Evolutionary conservation across 805 yeast genomes (phyloP).

Genomic region (Cyberlindnera euphorbiiphila): DNA sequence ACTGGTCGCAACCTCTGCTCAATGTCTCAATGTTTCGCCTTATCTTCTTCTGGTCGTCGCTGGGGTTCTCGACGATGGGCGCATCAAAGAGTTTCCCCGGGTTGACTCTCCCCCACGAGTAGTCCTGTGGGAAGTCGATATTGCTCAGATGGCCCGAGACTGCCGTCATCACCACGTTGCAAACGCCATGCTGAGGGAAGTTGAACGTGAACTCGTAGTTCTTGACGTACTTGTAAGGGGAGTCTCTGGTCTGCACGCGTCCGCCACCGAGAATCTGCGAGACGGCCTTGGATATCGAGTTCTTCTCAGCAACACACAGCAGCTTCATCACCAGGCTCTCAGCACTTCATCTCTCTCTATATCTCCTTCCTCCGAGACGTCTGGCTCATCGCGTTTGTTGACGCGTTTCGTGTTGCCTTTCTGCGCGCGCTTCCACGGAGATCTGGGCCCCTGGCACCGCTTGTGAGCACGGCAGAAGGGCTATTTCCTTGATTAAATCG

Average conservation of each 20-base stretch:
- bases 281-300: constrained; percentile 87
- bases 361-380: no score
- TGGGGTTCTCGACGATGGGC: constrained; percentile 44
- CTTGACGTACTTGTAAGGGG: constrained; percentile 59
- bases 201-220: constrained; percentile 74
- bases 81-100: constrained; percentile 71
- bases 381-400: no score
- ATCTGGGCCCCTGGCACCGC: no score
- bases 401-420: no score
- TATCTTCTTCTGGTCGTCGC: constrained; percentile 43
- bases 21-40: constrained; percentile 66
- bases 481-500: no score
- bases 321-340: no score
- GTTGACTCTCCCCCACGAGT: constrained; percentile 52
- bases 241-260: constrained; percentile 39
- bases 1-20: constrained; percentile 51
- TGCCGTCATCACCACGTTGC: constrained; percentile 86
- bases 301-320: constrained; percentile 95
- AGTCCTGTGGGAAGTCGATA: constrained; percentile 59
- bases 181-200: constrained; percentile 58
- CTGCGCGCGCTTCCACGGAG: no score
- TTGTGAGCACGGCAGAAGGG: no score
- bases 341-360: no score
- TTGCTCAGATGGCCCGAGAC: constrained; percentile 82
- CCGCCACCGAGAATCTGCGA: constrained; percentile 77